Evolutionary conservation across 768 basidiomycete genomes (phyloP).

Genomic region (Auricularia sp.): DNA sequence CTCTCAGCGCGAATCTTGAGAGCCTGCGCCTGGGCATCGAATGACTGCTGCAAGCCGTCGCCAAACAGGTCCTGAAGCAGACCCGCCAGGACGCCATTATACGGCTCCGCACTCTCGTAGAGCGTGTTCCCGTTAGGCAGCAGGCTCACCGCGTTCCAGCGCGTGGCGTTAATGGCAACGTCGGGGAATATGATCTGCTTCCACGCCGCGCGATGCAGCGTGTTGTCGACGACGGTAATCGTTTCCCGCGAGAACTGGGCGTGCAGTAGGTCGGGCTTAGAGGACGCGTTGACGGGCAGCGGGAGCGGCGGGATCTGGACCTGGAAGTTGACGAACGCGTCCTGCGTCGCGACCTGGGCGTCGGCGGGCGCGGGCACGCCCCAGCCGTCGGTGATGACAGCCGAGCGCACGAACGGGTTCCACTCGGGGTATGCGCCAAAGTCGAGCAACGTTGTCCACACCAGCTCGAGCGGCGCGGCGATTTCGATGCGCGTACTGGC

Average conservation of each 20-base stretch:
- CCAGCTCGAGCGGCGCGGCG: conserved; percentile 49
- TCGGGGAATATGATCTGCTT: conserved; percentile 26
- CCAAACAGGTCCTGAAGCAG: conserved; percentile 36
- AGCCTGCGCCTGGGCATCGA: conserved; percentile 44
- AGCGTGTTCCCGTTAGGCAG: conserved; percentile 39
- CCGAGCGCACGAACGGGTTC: conserved; percentile 37
- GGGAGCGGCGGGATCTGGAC: conserved; percentile 51
- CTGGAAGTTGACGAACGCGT: conserved; percentile 33
- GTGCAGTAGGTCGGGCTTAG: conserved; percentile 27
- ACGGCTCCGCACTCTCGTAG: conserved; percentile 58
- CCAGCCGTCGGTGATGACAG: conserved; percentile 33
- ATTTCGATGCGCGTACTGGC: conserved; percentile 39
- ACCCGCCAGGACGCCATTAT: conserved; percentile 45
- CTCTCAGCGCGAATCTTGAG: conserved; percentile 28
- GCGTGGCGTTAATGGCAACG: conserved; percentile 40
- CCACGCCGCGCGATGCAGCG: conserved; percentile 52
- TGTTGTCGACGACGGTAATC: conserved; percentile 36
- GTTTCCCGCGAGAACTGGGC: conserved; percentile 17
- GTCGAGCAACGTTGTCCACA: conserved; percentile 53
- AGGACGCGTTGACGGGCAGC: conserved; percentile 30
- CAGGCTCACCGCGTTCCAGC: conserved; percentile 51
- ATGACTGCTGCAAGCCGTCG: conserved; percentile 32
- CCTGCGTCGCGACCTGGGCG: conserved; percentile 40
- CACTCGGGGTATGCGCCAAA: conserved; percentile 55
- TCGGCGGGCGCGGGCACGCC: conserved; percentile 32